Evolutionary conservation across 2,329 filamentous ascomycete genomes (phyloP), one percentile per base, ranked within the genome.

Genomic region (Nigrograna mackinnonii): DNA sequence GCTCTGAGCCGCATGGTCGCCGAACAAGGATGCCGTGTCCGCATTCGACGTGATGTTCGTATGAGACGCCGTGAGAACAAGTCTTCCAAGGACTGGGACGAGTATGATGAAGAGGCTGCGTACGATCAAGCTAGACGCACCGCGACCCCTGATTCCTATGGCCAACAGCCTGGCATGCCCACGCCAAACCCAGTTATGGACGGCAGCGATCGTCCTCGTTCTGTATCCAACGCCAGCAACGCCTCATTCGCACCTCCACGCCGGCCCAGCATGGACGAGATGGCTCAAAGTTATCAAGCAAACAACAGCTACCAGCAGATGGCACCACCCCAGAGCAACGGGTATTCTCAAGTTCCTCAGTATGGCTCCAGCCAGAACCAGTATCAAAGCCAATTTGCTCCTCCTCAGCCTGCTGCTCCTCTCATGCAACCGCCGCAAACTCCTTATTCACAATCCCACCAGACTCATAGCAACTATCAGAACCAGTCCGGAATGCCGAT

Each of bases 21-120:
- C 14, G 92, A 99, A 69, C 94, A 99, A 71, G 94, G 94, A 44
- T 97, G 94, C 69, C 89, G 92, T 54, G 94, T 99, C 20, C 87
- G 94, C 34, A 99, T 99, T 60, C 84, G 94, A 43, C 88, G 94
- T 50, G 94, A 97, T 71, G 89, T 95, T 5, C 85, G 91, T 44
- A 95, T 96, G 88, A 85, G 91, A 69, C 86, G 89, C 62, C 84
- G 90, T 26, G 87, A 90, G 46, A 80, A 80, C 47, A 91, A 92
- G 71, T 72, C 77, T 9, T 74, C 74, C 36, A 80, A 83, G 52
- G 83, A 87, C 17, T 86, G 85, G 62, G 84, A 89, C n/a, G 79
- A 60, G 16, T 85, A 81, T 46, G 78, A 82, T 11, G 79, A 79
- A 7, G 76, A 79, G n/a, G 68, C 66, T 31, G 68, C 67, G 5